phyloP scores from a whole-genome alignment of 768 basidiomycete species.

The Pleurotus tuber-regium region DNA sequence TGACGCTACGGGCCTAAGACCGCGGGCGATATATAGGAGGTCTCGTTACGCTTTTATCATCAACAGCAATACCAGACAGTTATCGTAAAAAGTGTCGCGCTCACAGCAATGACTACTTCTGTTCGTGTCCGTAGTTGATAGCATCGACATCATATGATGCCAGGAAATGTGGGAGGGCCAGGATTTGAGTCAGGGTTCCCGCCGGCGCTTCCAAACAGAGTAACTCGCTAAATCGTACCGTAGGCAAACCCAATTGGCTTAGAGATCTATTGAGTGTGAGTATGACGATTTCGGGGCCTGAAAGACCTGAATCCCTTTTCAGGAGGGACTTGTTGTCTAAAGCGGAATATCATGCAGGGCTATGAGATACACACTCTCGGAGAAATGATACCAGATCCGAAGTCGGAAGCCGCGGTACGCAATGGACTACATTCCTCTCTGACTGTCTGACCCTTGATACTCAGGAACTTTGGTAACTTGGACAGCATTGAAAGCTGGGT shows the following conservation, averaged over 20 bases:
- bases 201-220: slow-evolving; percentile 10
- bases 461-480: slow-evolving; percentile 2
- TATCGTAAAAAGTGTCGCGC: no score
- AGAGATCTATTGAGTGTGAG: neutral
- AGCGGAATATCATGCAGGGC: neutral
- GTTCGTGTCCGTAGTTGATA: no score
- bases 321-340: neutral
- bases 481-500: neutral
- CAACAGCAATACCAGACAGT: no score
- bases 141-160: slow-evolving; percentile 3
- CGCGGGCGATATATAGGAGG: neutral
- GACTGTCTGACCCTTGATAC: neutral
- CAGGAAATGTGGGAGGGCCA: neutral
- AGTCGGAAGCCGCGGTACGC: slow-evolving; percentile 18
- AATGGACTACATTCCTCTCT: slow-evolving; percentile 5
- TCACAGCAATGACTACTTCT: no score
- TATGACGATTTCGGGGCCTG: slow-evolving; percentile 10
- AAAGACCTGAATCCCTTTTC: slow-evolving; percentile 1
- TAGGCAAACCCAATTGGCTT: slow-evolving; percentile 7
- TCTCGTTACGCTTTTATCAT: no score
- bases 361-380: slow-evolving; percentile 12
- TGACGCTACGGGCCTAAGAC: neutral
- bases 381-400: slow-evolving; percentile 16
- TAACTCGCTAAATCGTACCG: slow-evolving; percentile 10
- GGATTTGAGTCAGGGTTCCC: slow-evolving; percentile 6